Percentiles rank a stretch among this genome's conserved stretches.
Evolutionary conservation across 2,329 filamentous ascomycete genomes (phyloP).

Genomic region (Scortechinia acanthostroma): DNA sequence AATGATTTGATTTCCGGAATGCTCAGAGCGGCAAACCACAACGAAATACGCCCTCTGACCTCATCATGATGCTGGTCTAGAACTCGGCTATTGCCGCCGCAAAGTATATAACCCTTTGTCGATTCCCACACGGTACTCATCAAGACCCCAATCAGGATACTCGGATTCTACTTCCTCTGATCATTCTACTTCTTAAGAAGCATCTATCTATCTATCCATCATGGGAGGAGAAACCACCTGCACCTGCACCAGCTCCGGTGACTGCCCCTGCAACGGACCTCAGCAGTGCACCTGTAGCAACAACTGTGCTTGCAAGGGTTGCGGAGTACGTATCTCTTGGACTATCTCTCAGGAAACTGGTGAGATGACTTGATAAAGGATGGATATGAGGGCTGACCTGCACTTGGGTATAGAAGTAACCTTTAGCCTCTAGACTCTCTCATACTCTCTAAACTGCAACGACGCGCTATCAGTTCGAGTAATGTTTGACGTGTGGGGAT

Average conservation of each 20-base stretch:
- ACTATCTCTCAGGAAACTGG: background rate
- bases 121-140: no score
- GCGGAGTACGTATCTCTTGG: background rate
- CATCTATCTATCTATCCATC: background rate
- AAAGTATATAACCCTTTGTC: no score
- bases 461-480: no score
- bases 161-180: no score
- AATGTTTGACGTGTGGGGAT: no score
- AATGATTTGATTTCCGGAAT: no score
- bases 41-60: no score
- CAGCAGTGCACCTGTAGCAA: background rate
- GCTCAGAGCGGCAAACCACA: no score
- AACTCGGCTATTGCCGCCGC: no score
- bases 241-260: no score
- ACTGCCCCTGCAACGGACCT: background rate
- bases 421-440: background rate
- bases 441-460: no score
- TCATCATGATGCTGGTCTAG: background rate
- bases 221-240: background rate
- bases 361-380: background rate
- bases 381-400: background rate
- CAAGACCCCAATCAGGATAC: no score
- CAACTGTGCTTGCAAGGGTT: conserved; percentile 1
- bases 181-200: background rate
- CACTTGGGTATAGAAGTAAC: background rate